Evolutionary conservation across 441 rosid genomes (phyloP).

Genomic region (Lepidium campestre): DNA sequence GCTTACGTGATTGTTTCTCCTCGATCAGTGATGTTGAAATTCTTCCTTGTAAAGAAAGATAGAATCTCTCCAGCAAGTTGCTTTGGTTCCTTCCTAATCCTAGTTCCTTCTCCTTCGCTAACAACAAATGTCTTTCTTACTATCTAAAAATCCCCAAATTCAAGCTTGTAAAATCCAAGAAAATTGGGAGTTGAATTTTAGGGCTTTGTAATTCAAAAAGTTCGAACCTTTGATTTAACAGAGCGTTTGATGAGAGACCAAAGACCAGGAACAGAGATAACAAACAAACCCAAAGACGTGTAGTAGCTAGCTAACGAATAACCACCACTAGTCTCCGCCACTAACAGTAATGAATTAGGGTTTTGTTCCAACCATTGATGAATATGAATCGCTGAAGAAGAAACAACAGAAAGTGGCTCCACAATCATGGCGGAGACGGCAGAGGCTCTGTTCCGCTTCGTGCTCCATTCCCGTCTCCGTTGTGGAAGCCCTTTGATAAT

Average conservation of each 20-base stretch:
- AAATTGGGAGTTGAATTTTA: not conserved
- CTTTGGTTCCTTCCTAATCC: slow-evolving; percentile 43
- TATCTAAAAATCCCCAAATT: slow-evolving; percentile 39
- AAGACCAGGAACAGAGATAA: slow-evolving; percentile 89
- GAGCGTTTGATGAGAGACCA: slow-evolving; percentile 99
- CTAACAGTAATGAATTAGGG: slow-evolving; percentile 34
- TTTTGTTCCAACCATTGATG: slow-evolving; percentile 29
- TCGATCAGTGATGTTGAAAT: slow-evolving; percentile 64
- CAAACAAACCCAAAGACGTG: slow-evolving; percentile 86
- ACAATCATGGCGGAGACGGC: slow-evolving; percentile 8
- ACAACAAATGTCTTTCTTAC: slow-evolving; percentile 70
- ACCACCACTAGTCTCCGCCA: slow-evolving; percentile 63
- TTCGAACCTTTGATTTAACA: slow-evolving; percentile 82
- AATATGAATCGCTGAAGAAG: slow-evolving; percentile 29
- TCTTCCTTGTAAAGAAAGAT: slow-evolving; percentile 83
- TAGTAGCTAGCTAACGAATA: slow-evolving; percentile 89
- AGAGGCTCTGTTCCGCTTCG: slow-evolving; percentile 16
- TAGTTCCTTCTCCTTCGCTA: slow-evolving; percentile 40
- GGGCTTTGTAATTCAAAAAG: not conserved
- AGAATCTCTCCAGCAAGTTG: slow-evolving; percentile 82
- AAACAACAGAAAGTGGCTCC: slow-evolving; percentile 18
- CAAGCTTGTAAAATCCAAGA: not conserved
- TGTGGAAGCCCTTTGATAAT: slow-evolving; percentile 6
- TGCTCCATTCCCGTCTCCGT: not conserved
- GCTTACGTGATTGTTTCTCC: slow-evolving; percentile 94